Base-by-base conservation (phyloP, 148 eudicot genomes). In the Heliamphora exappendiculata region DNA sequence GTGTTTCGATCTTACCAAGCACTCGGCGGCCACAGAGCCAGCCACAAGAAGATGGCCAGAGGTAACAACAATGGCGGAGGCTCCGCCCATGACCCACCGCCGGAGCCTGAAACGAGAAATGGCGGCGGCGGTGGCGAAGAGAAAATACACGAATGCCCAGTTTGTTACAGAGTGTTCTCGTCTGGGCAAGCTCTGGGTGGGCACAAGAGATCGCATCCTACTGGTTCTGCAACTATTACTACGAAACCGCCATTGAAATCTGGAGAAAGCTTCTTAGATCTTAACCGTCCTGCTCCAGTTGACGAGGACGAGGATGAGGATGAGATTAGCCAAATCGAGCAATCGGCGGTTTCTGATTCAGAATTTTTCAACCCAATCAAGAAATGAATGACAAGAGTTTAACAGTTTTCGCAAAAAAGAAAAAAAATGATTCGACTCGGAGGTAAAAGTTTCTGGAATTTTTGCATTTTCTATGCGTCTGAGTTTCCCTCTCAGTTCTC, bases 171-270 rank as follows among this genome's bases (percentile, higher is more conserved):
- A 76, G 89, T 87, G 12, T 93, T 93, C 55, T 57, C 87, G 4
- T 89, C 94, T 0, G 94, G 94, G 0, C 98, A 93, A 73, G 98
- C 98, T 0, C 85, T 93, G 14, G 98, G 98, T 0, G 98, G 98
- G 7, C 96, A 93, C 58, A 91, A 93, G 72, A 85, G 98, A 77
- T 83, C 98, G 7, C 98, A 93, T 86, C 83, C 77, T 53, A 66
- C 58, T 39, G 80, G 79, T 13, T 81, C 81, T 1, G 5, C 42
- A 11, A 26, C 54, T 6, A 7, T 28, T 33, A 17, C 45, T 74
- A 5, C 49, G 33, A 33, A 50, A 67, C 51, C 58, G 33, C 28
- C 22, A 5, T 26, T 66, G 8, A 76, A 76, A 59, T 37, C 37
- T 34, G 82, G 70, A 47, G 81, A 80, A 1, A 67, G 19, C 34